phyloP scores from a whole-genome alignment of 805 yeast genomes.

The Isabelozyma rhagii region DNA sequence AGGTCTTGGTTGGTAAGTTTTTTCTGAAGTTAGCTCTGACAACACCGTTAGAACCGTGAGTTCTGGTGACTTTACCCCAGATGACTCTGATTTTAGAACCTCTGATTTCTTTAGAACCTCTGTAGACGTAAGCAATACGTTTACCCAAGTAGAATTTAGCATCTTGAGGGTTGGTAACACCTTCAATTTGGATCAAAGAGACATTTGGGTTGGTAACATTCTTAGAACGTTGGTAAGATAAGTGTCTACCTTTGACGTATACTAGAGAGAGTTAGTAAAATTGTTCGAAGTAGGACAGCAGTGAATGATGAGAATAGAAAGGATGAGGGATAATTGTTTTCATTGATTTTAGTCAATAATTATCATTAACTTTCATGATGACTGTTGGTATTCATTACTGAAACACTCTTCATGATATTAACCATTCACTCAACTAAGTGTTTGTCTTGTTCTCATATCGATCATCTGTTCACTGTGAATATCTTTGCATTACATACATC shows the following conservation, averaged over 20 bases:
- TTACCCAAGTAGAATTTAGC: slow-evolving; percentile 99
- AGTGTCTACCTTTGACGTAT: slow-evolving; percentile 99
- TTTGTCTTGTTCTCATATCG: no score
- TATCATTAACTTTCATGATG: no score
- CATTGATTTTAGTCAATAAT: no score
- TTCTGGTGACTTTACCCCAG: slow-evolving; percentile 99
- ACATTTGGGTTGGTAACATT: slow-evolving; percentile 96
- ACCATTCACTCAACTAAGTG: not conserved
- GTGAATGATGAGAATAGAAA: no score
- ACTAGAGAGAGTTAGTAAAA: slow-evolving; percentile 42
- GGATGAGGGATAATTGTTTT: no score
- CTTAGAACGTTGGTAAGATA: slow-evolving; percentile 99
- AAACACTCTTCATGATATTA: no score
- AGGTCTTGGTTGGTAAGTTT: slow-evolving; percentile 99
- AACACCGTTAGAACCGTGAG: slow-evolving; percentile 98
- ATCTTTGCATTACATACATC: slow-evolving; percentile 67
- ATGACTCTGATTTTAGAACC: slow-evolving; percentile 99
- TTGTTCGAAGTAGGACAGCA: slow-evolving; percentile 27
- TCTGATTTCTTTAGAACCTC: slow-evolving; percentile 96
- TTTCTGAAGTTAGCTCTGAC: slow-evolving; percentile 99
- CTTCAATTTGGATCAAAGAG: slow-evolving; percentile 95
- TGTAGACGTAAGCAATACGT: slow-evolving; percentile 99
- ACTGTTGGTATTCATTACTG: no score
- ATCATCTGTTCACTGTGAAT: not conserved
- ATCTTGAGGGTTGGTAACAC: slow-evolving; percentile 86